phyloP scores from a whole-genome alignment of 371 early-diverging fungal species.

The Mortierella sp. region DNA sequence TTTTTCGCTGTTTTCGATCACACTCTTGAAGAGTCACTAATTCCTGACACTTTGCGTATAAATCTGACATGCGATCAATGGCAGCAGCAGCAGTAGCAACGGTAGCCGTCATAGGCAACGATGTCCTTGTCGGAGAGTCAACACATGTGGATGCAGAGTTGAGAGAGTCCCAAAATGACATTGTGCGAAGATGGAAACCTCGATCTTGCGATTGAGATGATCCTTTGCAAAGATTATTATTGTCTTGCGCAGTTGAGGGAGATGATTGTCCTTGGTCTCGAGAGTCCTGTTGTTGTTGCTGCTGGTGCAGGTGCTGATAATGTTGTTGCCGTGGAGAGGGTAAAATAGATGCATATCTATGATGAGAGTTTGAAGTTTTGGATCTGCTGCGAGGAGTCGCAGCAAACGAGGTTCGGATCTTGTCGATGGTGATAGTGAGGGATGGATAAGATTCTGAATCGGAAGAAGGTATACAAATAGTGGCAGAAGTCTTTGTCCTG shows the following conservation, averaged over 20 bases:
- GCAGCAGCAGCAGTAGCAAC: not conserved
- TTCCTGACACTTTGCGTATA: not conserved
- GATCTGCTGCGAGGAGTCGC: not conserved
- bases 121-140: slow-evolving; percentile 10
- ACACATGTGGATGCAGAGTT: slow-evolving; percentile 14
- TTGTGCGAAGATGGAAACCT: not conserved
- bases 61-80: slow-evolving; percentile 1
- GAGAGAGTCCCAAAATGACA: slow-evolving; percentile 6
- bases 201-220: not conserved
- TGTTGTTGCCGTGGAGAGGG: not conserved
- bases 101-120: not conserved
- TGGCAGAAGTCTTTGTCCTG: not conserved
- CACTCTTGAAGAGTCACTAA: not conserved
- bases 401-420: not conserved
- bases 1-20: not conserved
- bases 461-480: not conserved
- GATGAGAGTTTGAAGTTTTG: not conserved
- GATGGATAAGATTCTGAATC: not conserved
- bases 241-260: not conserved
- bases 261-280: not conserved
- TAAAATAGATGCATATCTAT: slow-evolving; percentile 13
- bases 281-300: not conserved
- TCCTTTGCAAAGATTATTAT: not conserved
- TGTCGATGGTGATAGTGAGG: slow-evolving; percentile 3
- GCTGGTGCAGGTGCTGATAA: not conserved